Evolutionary conservation across 2,329 filamentous ascomycete species (phyloP).

Genomic region (Zymoseptoria crescenta): DNA sequence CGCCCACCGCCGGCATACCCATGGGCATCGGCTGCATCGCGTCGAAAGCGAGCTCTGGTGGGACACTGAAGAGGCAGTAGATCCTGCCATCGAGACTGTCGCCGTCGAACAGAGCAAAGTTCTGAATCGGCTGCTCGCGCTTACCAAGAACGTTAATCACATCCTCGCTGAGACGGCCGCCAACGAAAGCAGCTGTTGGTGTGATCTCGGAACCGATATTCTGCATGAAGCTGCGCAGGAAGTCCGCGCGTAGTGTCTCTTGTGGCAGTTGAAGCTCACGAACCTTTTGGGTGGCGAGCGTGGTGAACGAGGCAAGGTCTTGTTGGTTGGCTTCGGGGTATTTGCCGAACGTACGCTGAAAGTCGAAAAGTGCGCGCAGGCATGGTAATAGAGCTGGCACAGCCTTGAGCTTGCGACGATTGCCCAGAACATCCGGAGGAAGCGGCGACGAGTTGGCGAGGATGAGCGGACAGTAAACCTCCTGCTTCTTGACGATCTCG

Average conservation of each 20-base stretch:
- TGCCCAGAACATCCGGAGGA: conserved; percentile 57
- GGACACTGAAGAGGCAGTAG: conserved; percentile 54
- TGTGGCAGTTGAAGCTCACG: conserved; percentile 49
- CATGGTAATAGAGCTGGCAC: conserved; percentile 83
- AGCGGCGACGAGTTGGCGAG: conserved; percentile 76
- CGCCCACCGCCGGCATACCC: not conserved
- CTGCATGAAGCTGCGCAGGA: conserved; percentile 76
- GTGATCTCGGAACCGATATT: conserved; percentile 78
- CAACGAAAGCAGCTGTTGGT: conserved; percentile 80
- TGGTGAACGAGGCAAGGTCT: conserved; percentile 71
- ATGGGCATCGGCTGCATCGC: conserved; percentile 5
- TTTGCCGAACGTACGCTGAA: conserved; percentile 44
- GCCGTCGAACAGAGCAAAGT: conserved; percentile 86
- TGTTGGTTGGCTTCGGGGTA: conserved; percentile 43
- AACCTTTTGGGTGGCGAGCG: conserved; percentile 69
- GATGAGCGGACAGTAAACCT: conserved; percentile 80
- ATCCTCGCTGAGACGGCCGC: conserved; percentile 86
- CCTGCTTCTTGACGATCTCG: conserved; percentile 85
- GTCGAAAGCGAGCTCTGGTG: conserved; percentile 19
- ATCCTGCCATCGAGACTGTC: conserved; percentile 69
- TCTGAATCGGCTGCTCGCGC: conserved; percentile 91
- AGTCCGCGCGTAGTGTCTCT: conserved; percentile 45
- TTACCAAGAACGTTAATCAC: conserved; percentile 92
- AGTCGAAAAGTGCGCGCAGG: conserved; percentile 84
- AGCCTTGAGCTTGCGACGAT: conserved; percentile 58